Evolutionary conservation across 345 rosid species (phyloP), one percentile per base, ranked within the genome.

Genomic region (Capsella bursapastoris): DNA sequence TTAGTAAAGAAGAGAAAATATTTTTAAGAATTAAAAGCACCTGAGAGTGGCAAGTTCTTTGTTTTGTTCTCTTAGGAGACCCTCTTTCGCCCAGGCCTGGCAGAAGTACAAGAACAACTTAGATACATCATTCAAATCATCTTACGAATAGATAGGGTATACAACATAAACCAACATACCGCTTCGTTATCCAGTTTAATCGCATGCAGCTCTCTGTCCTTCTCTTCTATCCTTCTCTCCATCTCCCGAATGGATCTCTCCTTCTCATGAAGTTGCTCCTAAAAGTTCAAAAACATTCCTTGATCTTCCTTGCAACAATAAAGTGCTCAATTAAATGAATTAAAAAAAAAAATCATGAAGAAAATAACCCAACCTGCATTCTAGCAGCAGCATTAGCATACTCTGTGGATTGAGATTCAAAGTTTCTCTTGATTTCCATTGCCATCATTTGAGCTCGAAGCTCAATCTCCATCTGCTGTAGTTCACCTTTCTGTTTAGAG

Each of bases 1-100:
- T 35, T 66, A 57, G 16, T 31, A 4, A 48, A 66, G 64, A 48
- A 66, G 64, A 45, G 15, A 83, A 80, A 57, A 87, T 82, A 73
- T 76, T 88, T 35, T 69, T 8, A 60, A 66, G 35, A 32, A 51
- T 27, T 15, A 44, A 35, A 38, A 12, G 37, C 64, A 89, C 99
- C 98, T 86, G 81, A 86, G 87, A 52, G 92, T 83, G 63, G 90
- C 90, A 58, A 95, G 78, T 78, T 95, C 99, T 75, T 90, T 90
- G 57, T 88, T 90, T 75, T 92, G 97, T 80, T 92, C 97, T 76
- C 91, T 86, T 10, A 95, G 80, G 60, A 92, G 90, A 71, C 86
- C 98, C 74, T 95, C 98, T 78, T 92, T 95, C n/a, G 90, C 99
- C 99, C 99, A 92, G 9, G 89, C 91, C 99, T 95, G 64, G 47